These are phyloP conservation scores for Pleurotus tuoliensis DNA, from an alignment of 768 basidiomycete species.

Conservation along the genomic window DNA sequence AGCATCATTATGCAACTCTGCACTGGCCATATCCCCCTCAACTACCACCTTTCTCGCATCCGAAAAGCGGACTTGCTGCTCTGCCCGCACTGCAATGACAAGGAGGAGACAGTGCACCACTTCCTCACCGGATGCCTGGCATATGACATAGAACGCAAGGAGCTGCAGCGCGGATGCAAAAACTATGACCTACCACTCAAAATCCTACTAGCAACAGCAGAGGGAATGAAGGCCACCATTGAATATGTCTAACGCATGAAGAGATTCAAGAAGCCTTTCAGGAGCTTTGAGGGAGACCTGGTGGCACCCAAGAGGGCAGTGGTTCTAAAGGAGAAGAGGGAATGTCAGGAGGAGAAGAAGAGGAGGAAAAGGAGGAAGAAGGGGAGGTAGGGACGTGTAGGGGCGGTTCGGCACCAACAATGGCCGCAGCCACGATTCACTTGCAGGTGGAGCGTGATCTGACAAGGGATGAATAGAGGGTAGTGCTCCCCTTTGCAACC, in stretches of 20 bases:
- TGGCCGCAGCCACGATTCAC: too few relatives aligned
- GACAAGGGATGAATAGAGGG: too few relatives aligned
- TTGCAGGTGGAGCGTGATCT: too few relatives aligned
- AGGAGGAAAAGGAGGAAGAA: background rate
- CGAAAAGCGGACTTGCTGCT: too few relatives aligned
- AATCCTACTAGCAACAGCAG: background rate
- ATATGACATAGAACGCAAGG: background rate
- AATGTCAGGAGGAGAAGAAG: background rate
- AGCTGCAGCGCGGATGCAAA: background rate
- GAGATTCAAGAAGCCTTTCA: background rate
- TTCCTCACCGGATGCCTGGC: background rate
- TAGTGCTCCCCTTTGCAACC: too few relatives aligned
- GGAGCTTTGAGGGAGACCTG: background rate
- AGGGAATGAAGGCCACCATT: background rate
- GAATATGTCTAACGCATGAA: background rate
- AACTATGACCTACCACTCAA: background rate
- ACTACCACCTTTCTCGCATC: too few relatives aligned
- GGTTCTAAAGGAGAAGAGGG: background rate
- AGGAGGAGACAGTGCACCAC: too few relatives aligned
- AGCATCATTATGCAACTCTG: too few relatives aligned
- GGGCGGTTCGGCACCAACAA: too few relatives aligned
- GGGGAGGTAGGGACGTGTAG: background rate
- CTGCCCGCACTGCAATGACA: too few relatives aligned
- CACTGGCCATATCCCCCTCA: too few relatives aligned
- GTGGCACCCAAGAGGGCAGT: too few relatives aligned